Evolutionary conservation across 371 early-diverging fungal genomes (phyloP).

Genomic region (Massospora cicadina): DNA sequence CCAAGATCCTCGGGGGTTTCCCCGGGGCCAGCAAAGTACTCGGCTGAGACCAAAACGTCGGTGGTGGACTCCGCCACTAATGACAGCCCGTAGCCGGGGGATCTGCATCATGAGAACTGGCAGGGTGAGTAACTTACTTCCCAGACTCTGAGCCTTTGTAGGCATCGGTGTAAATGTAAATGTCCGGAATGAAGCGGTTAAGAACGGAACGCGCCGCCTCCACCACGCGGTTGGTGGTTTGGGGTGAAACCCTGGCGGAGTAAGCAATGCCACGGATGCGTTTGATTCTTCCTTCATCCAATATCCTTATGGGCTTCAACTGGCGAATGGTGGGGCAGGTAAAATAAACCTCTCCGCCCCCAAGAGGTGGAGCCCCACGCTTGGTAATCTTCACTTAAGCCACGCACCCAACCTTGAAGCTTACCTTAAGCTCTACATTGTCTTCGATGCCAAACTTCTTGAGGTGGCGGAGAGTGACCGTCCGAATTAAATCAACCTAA

Average conservation of each 20-base stretch:
- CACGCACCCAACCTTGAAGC: not conserved
- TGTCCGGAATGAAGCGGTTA: slow-evolving; percentile 81
- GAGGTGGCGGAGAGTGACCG: slow-evolving; percentile 68
- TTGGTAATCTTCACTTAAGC: slow-evolving; percentile 40
- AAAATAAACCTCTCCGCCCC: slow-evolving; percentile 85
- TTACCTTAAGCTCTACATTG: slow-evolving; percentile 62
- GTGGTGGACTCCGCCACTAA: slow-evolving; percentile 86
- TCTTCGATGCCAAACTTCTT: slow-evolving; percentile 69
- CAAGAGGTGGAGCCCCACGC: slow-evolving; percentile 88
- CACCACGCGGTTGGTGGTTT: slow-evolving; percentile 82
- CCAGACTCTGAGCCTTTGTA: slow-evolving; percentile 91
- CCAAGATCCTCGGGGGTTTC: slow-evolving; percentile 84
- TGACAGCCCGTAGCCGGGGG: slow-evolving; percentile 82
- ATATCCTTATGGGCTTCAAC: slow-evolving; percentile 61
- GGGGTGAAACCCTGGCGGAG: slow-evolving; percentile 83
- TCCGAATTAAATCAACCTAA: slow-evolving; percentile 76
- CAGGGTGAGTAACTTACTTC: slow-evolving; percentile 19
- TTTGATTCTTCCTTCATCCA: slow-evolving; percentile 71
- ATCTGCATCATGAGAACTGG: slow-evolving; percentile 19
- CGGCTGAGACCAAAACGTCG: slow-evolving; percentile 62
- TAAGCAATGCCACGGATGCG: slow-evolving; percentile 92
- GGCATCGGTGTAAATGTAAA: slow-evolving; percentile 92
- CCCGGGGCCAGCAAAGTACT: slow-evolving; percentile 54
- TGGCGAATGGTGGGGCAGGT: slow-evolving; percentile 60
- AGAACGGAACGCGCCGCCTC: slow-evolving; percentile 70